Percentiles rank a stretch among this genome's conserved stretches.
These are phyloP conservation scores for Coemansia umbellata DNA, from an alignment of 192 early-diverging fungal genomes.

Conservation along the genomic window DNA sequence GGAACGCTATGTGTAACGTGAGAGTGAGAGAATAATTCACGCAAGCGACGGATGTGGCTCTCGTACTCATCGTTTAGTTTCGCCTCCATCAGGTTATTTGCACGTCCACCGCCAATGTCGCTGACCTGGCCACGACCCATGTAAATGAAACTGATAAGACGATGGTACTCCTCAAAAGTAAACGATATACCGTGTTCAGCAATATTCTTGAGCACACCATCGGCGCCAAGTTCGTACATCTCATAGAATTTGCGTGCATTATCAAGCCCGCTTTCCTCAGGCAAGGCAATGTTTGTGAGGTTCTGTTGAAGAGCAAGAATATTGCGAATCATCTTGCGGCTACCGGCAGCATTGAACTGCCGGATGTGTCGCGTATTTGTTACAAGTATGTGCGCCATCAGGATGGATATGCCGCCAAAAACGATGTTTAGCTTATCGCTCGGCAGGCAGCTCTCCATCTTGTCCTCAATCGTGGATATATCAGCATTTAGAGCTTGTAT, in stretches of 20 bases:
- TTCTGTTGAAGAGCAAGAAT: slow-evolving; percentile 85
- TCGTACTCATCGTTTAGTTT: slow-evolving; percentile 29
- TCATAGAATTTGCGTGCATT: slow-evolving; percentile 70
- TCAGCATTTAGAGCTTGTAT: slow-evolving; percentile 79
- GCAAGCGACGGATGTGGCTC: slow-evolving; percentile 25
- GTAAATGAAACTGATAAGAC: slow-evolving; percentile 70
- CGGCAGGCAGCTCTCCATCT: slow-evolving; percentile 59
- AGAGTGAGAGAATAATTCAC: slow-evolving; percentile 23
- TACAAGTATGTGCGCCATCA: slow-evolving; percentile 69
- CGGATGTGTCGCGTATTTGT: slow-evolving; percentile 66
- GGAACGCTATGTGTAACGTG: no score
- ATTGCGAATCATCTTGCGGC: slow-evolving; percentile 75
- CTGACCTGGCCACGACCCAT: slow-evolving; percentile 33
- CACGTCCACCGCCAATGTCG: slow-evolving; percentile 17
- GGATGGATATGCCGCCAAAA: slow-evolving; percentile 74
- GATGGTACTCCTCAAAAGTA: slow-evolving; percentile 77
- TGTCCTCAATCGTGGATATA: slow-evolving; percentile 72
- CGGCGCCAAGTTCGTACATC: slow-evolving; percentile 58
- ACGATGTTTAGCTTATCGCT: slow-evolving; percentile 64
- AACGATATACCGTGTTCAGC: slow-evolving; percentile 57
- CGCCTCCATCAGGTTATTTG: slow-evolving; percentile 25
- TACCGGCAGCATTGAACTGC: slow-evolving; percentile 65
- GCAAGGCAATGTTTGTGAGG: slow-evolving; percentile 70
- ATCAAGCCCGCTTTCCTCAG: slow-evolving; percentile 65
- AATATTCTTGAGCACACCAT: slow-evolving; percentile 60